Conservation (phyloP, 179 eudicot genomes). For the Beta corolliflora region DNA sequence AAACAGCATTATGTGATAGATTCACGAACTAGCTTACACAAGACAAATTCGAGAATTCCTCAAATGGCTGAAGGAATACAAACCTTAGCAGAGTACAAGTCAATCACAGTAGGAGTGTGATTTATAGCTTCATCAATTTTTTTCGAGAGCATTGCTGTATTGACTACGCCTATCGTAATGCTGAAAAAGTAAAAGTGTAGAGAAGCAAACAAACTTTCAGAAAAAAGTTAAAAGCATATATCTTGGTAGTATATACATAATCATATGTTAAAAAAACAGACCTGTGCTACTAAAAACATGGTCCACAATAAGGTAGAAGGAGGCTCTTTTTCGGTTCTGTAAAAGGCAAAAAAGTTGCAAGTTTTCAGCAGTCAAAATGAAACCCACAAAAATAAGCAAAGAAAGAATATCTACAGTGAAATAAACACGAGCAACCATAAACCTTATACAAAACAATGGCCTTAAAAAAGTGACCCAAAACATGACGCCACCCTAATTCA, state of each 20-base stretch:
- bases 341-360: neutral
- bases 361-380: neutral
- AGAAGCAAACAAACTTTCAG: neutral
- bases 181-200: constrained; percentile 43
- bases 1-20: constrained; percentile 2
- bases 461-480: too few species aligned
- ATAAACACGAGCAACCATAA: neutral
- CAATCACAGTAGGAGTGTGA: constrained; percentile 97
- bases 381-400: neutral
- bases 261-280: constrained; percentile 31
- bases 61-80: constrained; percentile 17
- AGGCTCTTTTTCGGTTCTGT: constrained; percentile 80
- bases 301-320: constrained; percentile 96
- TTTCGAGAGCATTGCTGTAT: constrained; percentile 69
- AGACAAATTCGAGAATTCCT: constrained; percentile 1
- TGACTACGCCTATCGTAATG: constrained; percentile 93
- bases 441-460: neutral
- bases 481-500: too few species aligned
- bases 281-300: constrained; percentile 92
- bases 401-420: neutral
- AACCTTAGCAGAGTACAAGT: constrained; percentile 94
- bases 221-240: constrained; percentile 3
- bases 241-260: neutral
- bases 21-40: neutral
- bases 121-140: constrained; percentile 90